Conservation (phyloP, 169 alveolate species). For the Eimeria falciformis region DNA sequence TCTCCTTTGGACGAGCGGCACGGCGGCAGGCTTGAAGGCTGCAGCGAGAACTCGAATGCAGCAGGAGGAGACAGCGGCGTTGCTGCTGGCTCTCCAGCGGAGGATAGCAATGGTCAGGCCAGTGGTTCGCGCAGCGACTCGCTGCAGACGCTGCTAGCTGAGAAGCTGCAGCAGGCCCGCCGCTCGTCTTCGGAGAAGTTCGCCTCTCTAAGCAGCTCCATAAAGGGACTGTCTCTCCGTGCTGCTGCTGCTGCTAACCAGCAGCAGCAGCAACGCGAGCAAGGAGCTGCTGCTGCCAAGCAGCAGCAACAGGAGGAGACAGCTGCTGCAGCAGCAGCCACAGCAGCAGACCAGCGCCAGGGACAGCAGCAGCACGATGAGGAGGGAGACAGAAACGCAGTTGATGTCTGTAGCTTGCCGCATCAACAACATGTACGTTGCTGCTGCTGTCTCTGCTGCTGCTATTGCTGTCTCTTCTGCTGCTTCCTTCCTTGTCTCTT, state of each 20-base stretch:
- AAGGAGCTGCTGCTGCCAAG: background rate
- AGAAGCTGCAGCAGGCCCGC: conserved; percentile 21
- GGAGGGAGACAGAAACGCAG: background rate
- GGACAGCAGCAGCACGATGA: background rate
- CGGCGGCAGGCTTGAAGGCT: background rate
- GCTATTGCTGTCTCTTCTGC: background rate
- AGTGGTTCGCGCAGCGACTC: background rate
- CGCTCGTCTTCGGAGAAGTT: background rate
- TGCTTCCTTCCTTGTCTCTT: too few species aligned
- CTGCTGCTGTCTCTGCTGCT: conserved; percentile 1
- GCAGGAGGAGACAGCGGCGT: background rate
- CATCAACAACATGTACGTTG: background rate
- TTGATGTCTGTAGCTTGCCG: background rate
- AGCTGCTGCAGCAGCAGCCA: background rate
- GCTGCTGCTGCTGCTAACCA: background rate
- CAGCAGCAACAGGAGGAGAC: background rate
- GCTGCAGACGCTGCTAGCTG: background rate
- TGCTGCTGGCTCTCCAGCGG: background rate
- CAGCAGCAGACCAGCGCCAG: background rate
- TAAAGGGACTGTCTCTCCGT: background rate
- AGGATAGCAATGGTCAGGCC: background rate
- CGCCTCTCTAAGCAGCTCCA: background rate
- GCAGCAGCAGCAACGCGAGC: conserved; percentile 18
- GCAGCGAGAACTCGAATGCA: background rate
- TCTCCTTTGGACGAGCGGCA: background rate